Conservation (phyloP, 2,329 filamentous ascomycete genomes). For the Colletotrichum sp. region DNA sequence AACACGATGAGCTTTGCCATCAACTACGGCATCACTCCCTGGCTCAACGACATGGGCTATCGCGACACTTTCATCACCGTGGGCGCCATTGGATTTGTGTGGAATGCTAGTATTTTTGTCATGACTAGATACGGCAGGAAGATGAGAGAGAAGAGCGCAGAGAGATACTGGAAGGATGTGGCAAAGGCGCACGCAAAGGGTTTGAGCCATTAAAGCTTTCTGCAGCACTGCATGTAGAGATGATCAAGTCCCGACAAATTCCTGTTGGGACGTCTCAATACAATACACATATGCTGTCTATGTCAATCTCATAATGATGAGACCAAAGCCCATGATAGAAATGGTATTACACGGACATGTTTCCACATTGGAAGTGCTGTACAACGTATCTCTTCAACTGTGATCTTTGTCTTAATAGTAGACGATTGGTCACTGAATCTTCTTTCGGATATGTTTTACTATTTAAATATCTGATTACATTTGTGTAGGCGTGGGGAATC, state of each 20-base stretch:
- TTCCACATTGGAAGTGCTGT: not conserved
- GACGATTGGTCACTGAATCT: not conserved
- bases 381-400: not conserved
- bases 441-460: not conserved
- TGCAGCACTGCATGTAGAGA: not conserved
- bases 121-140: constrained; percentile 53
- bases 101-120: constrained; percentile 43
- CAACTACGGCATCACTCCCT: constrained; percentile 37
- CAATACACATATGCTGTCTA: not conserved
- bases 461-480: not conserved
- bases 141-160: constrained; percentile 40
- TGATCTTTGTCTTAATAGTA: not conserved
- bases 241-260: not conserved
- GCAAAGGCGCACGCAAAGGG: constrained; percentile 25
- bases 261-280: not conserved
- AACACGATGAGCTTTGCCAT: constrained; percentile 38
- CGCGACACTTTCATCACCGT: constrained; percentile 40
- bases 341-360: not conserved
- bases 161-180: constrained; percentile 41
- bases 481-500: not conserved
- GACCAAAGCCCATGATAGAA: not conserved
- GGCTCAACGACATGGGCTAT: constrained; percentile 37
- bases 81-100: constrained; percentile 37
- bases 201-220: constrained; percentile 10
- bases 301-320: not conserved